Conservation (phyloP, 495 filamentous ascomycete genomes). For the Xylaria flabelliformis region DNA sequence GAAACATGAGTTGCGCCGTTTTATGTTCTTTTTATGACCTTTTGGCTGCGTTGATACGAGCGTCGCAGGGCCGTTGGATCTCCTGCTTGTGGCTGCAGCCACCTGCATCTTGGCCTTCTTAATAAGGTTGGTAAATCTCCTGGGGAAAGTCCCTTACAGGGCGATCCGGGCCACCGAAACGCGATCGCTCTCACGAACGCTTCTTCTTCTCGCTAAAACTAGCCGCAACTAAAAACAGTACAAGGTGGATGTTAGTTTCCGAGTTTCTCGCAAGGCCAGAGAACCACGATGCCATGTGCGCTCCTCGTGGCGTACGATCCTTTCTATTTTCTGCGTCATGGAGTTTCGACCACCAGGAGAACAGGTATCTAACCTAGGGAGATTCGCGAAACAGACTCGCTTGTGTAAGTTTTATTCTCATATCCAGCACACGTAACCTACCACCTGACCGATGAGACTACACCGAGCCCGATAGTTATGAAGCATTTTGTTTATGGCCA, state of each 20-base stretch:
- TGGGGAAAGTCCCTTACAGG: conserved; percentile 21
- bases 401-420: not conserved
- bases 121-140: conserved; percentile 14
- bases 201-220: conserved; percentile 15
- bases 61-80: conserved; percentile 2
- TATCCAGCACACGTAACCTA: not conserved
- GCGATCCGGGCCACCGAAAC: not conserved
- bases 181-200: conserved; percentile 15
- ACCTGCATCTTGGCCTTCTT: conserved; percentile 22
- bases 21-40: not conserved
- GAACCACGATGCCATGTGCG: conserved; percentile 15
- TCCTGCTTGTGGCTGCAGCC: conserved; percentile 14
- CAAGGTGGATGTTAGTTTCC: not conserved
- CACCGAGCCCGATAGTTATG: not conserved
- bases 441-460: not conserved
- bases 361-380: not conserved
- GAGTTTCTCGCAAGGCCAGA: not conserved
- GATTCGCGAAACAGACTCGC: not conserved
- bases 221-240: conserved; percentile 25
- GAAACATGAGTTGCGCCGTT: not conserved
- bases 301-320: conserved; percentile 20
- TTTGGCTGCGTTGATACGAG: not conserved
- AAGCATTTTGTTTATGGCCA: not conserved
- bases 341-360: not conserved
- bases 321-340: conserved; percentile 24